Evolutionary conservation across 129 eudicot genomes (phyloP).

Genomic region (Centella asiatica): DNA sequence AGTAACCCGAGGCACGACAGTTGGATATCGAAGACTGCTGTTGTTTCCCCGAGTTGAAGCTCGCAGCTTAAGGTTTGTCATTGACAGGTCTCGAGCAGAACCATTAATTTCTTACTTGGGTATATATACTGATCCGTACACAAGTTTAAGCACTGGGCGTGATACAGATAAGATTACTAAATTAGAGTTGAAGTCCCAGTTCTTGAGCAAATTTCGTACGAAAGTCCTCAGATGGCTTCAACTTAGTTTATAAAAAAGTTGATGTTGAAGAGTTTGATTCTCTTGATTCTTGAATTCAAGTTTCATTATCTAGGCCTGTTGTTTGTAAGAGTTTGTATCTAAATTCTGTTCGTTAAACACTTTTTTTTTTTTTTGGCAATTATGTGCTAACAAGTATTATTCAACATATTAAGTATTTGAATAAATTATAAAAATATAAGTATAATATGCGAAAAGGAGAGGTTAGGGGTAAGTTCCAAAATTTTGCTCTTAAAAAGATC

Average conservation of each 20-base stretch:
- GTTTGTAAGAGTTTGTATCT: not conserved
- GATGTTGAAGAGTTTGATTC: not conserved
- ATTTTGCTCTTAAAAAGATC: too few relatives aligned
- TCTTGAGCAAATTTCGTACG: constrained; percentile 25
- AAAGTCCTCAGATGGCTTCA: constrained; percentile 24
- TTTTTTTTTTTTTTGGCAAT: too few relatives aligned
- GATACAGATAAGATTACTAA: constrained; percentile 14
- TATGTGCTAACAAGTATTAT: too few relatives aligned
- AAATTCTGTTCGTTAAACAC: not conserved
- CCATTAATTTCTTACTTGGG: constrained; percentile 66
- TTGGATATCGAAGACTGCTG: constrained; percentile 61
- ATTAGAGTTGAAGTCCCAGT: constrained; percentile 29
- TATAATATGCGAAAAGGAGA: not conserved
- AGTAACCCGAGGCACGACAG: constrained; percentile 50
- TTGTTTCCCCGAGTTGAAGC: constrained; percentile 39
- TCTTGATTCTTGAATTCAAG: not conserved
- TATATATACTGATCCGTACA: constrained; percentile 42
- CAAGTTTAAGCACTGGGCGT: constrained; percentile 17
- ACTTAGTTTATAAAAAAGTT: constrained; percentile 5
- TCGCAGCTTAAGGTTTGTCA: constrained; percentile 41
- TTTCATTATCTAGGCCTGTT: not conserved
- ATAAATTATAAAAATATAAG: not conserved
- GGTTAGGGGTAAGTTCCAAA: not conserved
- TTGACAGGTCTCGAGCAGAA: constrained; percentile 52
- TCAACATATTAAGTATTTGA: not conserved